Base-by-base conservation (phyloP, 2,329 filamentous ascomycete genomes). In the Graphilbum fragrans region DNA sequence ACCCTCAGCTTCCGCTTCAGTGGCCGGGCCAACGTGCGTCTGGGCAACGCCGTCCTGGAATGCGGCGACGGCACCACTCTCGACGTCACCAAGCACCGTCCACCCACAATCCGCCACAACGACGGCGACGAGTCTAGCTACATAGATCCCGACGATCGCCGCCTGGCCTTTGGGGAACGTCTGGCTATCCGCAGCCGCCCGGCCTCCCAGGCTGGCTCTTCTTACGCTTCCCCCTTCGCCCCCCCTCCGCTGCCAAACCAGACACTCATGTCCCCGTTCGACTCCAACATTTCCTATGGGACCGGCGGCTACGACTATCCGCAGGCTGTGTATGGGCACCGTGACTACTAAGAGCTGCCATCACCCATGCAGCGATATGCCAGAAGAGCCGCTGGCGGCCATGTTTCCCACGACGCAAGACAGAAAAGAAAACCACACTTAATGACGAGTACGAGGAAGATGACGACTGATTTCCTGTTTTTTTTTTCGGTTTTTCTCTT, bases 1-100 rank as follows among this genome's bases (percentile, higher is more conserved):
- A 73, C 78, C 46, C 63, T 78, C 43, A 80, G 73, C 16, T 78
- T 80, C 55, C 73, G 73, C 48, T 64, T 80, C 37, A 70, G 66
- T 20, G 72, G 72, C 12, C 63, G 63, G 25, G 68, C 72, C n/a
- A 62, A 69, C 19, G 66, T 80, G 42, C 68, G 70, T 47, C 64
- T 77, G 21, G 69, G 69, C 31, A 68, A 69, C 22, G 64, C 74
- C 10, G 70, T 76, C 53, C 76, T 80, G 50, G 66, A 73, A 49
- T 77, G 72, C 53, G 61, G 55, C 32, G 70, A 76, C 38, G 74
- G 74, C 31, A 73, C 74, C 19, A 74, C 77, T 50, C 73, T 80
- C 49, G 76, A 70, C 47, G 70, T 77, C 47, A 63, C 64, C 37
- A 55, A 55, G 18, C 52, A 50, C 51, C 36, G 41, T 2, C 37